Evolutionary conservation across 2,329 filamentous ascomycete genomes (phyloP).

Genomic region (Aspergillus terreus): DNA sequence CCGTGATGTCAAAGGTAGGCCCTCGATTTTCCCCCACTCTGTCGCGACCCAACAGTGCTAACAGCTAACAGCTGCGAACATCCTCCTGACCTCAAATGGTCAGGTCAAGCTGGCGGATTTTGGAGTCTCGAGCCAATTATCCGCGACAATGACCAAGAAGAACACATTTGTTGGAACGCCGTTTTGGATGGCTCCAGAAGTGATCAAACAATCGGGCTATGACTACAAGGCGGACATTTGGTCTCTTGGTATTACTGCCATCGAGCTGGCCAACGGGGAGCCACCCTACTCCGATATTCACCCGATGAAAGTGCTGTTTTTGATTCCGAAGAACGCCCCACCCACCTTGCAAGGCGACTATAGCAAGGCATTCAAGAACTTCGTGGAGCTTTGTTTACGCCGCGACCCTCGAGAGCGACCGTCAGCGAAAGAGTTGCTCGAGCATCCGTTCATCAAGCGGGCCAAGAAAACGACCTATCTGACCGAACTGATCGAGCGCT

Average conservation of each 20-base stretch:
- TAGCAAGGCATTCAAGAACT: slow-evolving; percentile 78
- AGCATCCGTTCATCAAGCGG: slow-evolving; percentile 83
- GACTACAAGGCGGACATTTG: slow-evolving; percentile 98
- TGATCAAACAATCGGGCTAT: slow-evolving; percentile 97
- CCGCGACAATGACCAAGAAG: slow-evolving; percentile 98
- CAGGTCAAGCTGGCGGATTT: slow-evolving; percentile 98
- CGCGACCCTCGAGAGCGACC: slow-evolving; percentile 87
- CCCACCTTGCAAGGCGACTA: slow-evolving; percentile 78
- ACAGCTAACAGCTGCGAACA: slow-evolving; percentile 70
- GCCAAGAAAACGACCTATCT: slow-evolving; percentile 96
- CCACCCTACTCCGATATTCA: slow-evolving; percentile 95
- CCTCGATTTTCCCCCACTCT: neutral
- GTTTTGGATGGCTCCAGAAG: slow-evolving; percentile 99
- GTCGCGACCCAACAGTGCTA: slow-evolving; percentile 3
- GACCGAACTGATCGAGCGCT: slow-evolving; percentile 89
- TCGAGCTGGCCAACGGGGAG: slow-evolving; percentile 87
- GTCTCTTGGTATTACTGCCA: slow-evolving; percentile 90
- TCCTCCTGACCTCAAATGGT: slow-evolving; percentile 81
- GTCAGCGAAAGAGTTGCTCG: slow-evolving; percentile 78
- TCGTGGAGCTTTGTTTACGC: slow-evolving; percentile 77
- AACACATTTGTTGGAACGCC: slow-evolving; percentile 98
- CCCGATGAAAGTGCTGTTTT: slow-evolving; percentile 95
- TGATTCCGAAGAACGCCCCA: slow-evolving; percentile 91
- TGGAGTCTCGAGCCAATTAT: slow-evolving; percentile 91
- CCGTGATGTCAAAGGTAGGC: slow-evolving; percentile 83